Conservation (phyloP, 2,329 filamentous ascomycete genomes). For the Thermomyces lanuginosus region DNA sequence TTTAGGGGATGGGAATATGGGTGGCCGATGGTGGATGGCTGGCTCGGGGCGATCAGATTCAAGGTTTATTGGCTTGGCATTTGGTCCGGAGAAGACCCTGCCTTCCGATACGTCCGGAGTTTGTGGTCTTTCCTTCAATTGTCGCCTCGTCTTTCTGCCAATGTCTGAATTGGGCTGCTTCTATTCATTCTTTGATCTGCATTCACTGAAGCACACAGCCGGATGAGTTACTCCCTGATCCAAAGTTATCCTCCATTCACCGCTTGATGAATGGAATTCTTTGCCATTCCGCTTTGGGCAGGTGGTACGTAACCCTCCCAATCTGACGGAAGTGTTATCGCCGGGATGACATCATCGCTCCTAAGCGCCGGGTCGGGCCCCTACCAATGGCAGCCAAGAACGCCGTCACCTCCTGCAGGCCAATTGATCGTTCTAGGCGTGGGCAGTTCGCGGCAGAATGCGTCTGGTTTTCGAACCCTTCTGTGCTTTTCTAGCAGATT, state of each 20-base stretch:
- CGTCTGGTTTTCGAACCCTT: no score
- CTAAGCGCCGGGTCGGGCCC: no score
- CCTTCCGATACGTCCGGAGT: constrained; percentile 1
- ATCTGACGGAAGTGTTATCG: constrained; percentile 1
- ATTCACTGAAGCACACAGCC: neutral
- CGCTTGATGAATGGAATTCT: constrained; percentile 1
- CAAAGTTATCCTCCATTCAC: constrained; percentile 1
- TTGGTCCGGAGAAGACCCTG: neutral
- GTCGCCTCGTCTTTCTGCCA: constrained; percentile 3
- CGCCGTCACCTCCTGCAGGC: no score
- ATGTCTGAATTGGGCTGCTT: no score
- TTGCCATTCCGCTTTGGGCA: neutral
- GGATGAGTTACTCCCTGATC: neutral
- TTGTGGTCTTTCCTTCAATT: constrained; percentile 5
- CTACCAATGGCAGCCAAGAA: no score
- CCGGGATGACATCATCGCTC: no score
- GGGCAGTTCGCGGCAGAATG: no score
- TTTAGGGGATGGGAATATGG: neutral
- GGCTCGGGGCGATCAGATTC: neutral
- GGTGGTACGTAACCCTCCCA: constrained; percentile 1
- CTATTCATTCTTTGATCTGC: no score
- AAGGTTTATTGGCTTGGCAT: constrained; percentile 3
- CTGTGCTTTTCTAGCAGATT: no score
- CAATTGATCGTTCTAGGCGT: no score
- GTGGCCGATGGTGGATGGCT: neutral